A percentile compares a stretch with the other conserved stretches of the same genome.
phyloP scores from a whole-genome alignment of 352 stramenopile genomes.

The Phytopythium aichiense region DNA sequence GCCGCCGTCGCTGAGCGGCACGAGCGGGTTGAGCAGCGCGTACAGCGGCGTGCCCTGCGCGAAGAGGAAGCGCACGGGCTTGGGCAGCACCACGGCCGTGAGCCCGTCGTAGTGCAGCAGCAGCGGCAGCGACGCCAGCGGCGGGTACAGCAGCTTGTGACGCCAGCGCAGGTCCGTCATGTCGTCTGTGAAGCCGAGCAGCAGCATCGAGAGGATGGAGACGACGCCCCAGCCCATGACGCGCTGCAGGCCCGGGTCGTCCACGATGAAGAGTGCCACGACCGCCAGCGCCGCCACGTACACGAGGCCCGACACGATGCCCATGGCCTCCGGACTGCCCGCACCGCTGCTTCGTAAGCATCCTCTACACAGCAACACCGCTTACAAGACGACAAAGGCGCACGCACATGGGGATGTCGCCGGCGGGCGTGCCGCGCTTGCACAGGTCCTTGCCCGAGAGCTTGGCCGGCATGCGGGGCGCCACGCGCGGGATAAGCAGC shows the following conservation, averaged over 20 bases:
- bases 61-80: conserved; percentile 75
- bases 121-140: conserved; percentile 95
- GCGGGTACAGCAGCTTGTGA: conserved; percentile 97
- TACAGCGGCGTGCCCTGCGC: conserved; percentile 54
- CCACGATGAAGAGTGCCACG: conserved; percentile 63
- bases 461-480: conserved; percentile 66
- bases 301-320: conserved; percentile 83
- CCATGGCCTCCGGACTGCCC: conserved; percentile 78
- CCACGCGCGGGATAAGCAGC: conserved; percentile 57
- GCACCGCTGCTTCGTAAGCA: background rate
- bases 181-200: conserved; percentile 94
- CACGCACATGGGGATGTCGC: conserved; percentile 84
- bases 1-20: conserved; percentile 73
- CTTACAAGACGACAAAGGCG: background rate
- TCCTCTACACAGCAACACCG: background rate
- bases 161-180: conserved; percentile 94
- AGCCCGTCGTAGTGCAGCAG: conserved; percentile 96
- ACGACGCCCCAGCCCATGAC: conserved; percentile 83
- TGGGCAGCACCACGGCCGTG: conserved; percentile 93
- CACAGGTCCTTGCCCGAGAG: conserved; percentile 92
- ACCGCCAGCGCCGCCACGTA: conserved; percentile 77
- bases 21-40: conserved; percentile 51
- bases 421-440: conserved; percentile 85
- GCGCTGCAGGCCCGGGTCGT: conserved; percentile 55
- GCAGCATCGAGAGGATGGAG: conserved; percentile 90